A percentile compares a stretch with the other conserved stretches of the same genome.
These are phyloP conservation scores for Epichloe scottii DNA, from an alignment of 2,329 filamentous ascomycete species.

Conservation along the genomic window DNA sequence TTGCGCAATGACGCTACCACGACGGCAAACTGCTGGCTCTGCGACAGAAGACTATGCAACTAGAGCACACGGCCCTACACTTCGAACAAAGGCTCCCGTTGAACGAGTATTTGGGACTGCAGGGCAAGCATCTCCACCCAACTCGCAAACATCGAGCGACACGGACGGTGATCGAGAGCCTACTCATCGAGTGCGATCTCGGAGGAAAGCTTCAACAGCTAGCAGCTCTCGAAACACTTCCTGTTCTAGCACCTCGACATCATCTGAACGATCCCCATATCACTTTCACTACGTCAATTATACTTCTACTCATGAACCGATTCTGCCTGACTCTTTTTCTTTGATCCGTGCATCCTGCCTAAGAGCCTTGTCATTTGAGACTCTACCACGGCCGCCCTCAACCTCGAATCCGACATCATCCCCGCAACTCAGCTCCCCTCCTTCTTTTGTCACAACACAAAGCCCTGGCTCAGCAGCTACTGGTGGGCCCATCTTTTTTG, in stretches of 20 bases:
- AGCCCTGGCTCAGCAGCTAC: slow-evolving; percentile 41
- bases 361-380: slow-evolving; percentile 54
- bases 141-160: slow-evolving; percentile 38
- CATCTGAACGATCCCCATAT: slow-evolving; percentile 29
- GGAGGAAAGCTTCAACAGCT: slow-evolving; percentile 32
- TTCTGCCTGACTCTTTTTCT: slow-evolving; percentile 50
- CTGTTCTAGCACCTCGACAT: slow-evolving; percentile 40
- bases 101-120: slow-evolving; percentile 41
- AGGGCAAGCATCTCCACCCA: slow-evolving; percentile 36
- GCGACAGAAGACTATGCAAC: slow-evolving; percentile 18
- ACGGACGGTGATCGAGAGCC: slow-evolving; percentile 38
- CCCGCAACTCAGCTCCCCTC: slow-evolving; percentile 24
- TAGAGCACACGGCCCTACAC: slow-evolving; percentile 38
- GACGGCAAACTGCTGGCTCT: slow-evolving; percentile 17
- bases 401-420: slow-evolving; percentile 26
- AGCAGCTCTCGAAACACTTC: slow-evolving; percentile 32
- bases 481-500: slow-evolving; percentile 57
- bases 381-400: slow-evolving; percentile 43
- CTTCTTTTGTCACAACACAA: slow-evolving; percentile 42
- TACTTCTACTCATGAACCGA: slow-evolving; percentile 54
- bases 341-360: slow-evolving; percentile 54
- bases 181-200: slow-evolving; percentile 23
- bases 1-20: slow-evolving; percentile 52
- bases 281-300: slow-evolving; percentile 57
- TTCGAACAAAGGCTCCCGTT: slow-evolving; percentile 48